Evolutionary conservation across 1,284 basidiomycete species (phyloP).

Genomic region (Pyrrhoderma noxium): DNA sequence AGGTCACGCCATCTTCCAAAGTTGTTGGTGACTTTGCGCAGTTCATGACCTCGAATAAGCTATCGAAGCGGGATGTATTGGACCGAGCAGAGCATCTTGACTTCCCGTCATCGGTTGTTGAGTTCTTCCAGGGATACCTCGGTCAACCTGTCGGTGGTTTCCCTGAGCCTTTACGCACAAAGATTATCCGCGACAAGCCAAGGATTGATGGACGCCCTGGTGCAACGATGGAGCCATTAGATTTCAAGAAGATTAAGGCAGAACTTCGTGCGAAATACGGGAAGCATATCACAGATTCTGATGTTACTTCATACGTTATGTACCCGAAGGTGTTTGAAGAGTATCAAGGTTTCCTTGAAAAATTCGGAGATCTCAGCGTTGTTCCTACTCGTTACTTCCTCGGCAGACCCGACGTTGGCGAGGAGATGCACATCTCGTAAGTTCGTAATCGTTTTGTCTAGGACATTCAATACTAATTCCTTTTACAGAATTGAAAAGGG

Average conservation of each 20-base stretch:
- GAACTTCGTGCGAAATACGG: constrained; percentile 93
- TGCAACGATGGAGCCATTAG: constrained; percentile 76
- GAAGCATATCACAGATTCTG: constrained; percentile 85
- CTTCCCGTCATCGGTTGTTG: constrained; percentile 94
- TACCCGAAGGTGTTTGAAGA: constrained; percentile 98
- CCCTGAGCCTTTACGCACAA: constrained; percentile 91
- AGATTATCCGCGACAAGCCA: constrained; percentile 90
- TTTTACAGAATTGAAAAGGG: constrained; percentile 78
- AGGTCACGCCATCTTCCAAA: constrained; percentile 99
- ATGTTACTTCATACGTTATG: constrained; percentile 95
- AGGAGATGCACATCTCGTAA: constrained; percentile 88
- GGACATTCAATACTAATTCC: neutral
- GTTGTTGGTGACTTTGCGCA: constrained; percentile 99
- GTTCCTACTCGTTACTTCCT: constrained; percentile 97
- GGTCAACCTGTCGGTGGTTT: constrained; percentile 97
- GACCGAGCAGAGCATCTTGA: constrained; percentile 86
- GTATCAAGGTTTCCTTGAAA: constrained; percentile 90
- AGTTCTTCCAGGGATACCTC: constrained; percentile 97
- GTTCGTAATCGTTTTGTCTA: neutral
- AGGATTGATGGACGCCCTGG: constrained; percentile 94
- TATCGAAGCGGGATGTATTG: constrained; percentile 82
- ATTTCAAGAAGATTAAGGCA: constrained; percentile 94
- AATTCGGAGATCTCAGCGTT: constrained; percentile 92
- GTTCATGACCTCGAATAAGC: constrained; percentile 96
- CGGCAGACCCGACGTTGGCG: constrained; percentile 83